phyloP scores from a whole-genome alignment of 148 eudicot genomes.

The Bassia scoparia region DNA sequence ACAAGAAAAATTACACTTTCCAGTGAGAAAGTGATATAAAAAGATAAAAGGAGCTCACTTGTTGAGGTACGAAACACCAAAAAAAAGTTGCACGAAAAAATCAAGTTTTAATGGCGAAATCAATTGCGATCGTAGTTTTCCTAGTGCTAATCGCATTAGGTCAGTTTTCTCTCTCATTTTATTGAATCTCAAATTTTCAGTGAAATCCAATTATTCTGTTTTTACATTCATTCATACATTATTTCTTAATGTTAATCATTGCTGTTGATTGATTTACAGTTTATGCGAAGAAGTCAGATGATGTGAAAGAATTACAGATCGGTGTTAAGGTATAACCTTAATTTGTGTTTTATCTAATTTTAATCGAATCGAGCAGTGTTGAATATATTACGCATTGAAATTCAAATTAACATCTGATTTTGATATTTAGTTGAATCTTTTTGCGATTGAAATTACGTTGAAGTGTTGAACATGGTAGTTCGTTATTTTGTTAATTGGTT shows the following conservation, averaged over 20 bases:
- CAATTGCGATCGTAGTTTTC: slow-evolving; percentile 32
- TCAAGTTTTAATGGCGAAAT: slow-evolving; percentile 30
- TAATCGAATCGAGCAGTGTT: background rate
- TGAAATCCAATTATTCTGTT: background rate
- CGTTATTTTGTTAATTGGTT: background rate
- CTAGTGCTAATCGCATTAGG: slow-evolving; percentile 40
- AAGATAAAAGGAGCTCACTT: background rate
- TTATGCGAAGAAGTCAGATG: slow-evolving; percentile 65
- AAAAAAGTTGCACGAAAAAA: background rate
- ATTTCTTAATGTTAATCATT: background rate
- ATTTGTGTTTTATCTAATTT: background rate
- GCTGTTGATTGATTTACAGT: slow-evolving; percentile 23
- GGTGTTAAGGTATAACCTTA: slow-evolving; percentile 74
- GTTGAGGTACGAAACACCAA: background rate
- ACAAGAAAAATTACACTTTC: too few relatives aligned
- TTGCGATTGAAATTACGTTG: background rate
- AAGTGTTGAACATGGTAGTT: background rate
- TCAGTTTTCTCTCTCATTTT: background rate
- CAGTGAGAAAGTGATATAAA: background rate
- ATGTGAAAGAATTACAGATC: slow-evolving; percentile 87
- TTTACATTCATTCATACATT: too few relatives aligned
- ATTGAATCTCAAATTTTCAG: slow-evolving; percentile 6
- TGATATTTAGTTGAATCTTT: slow-evolving; percentile 12
- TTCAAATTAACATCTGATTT: background rate
- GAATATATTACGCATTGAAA: background rate